These are phyloP conservation scores for Peribolospora baueri DNA, from an alignment of 768 basidiomycete genomes.

Conservation along the genomic window DNA sequence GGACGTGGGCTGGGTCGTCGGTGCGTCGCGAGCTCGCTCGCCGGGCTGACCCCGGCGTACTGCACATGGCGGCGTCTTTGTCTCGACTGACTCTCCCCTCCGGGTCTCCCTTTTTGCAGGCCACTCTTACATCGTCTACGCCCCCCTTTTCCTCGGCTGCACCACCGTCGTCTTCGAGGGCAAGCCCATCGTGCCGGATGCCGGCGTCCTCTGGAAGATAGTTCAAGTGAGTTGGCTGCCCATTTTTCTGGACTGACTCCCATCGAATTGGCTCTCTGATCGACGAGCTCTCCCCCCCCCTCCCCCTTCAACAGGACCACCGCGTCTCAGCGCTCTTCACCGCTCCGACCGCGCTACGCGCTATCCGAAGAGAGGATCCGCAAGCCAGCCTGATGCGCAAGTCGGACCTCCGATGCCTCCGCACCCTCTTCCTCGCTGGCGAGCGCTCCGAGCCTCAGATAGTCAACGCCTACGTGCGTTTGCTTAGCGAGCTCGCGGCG, in stretches of 20 bases:
- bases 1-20: background rate
- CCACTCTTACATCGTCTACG: background rate
- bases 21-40: too few species aligned
- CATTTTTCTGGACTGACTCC: background rate
- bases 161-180: slow-evolving; percentile 2
- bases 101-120: background rate
- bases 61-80: too few species aligned
- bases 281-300: too few species aligned
- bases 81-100: background rate
- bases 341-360: slow-evolving; percentile 1
- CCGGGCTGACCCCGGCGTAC: too few species aligned
- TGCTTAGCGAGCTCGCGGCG: background rate
- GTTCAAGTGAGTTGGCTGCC: background rate
- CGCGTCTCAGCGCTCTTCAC: background rate
- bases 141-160: background rate
- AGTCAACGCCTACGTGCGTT: background rate
- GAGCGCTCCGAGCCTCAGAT: background rate
- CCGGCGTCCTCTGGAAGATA: background rate
- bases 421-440: background rate
- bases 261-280: background rate
- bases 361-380: background rate
- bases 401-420: background rate
- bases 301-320: background rate
- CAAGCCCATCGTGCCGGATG: slow-evolving; percentile 3
- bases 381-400: background rate